Conservation (phyloP, 2,329 filamentous ascomycete species). For the Aaosphaeria pasadenensis region DNA sequence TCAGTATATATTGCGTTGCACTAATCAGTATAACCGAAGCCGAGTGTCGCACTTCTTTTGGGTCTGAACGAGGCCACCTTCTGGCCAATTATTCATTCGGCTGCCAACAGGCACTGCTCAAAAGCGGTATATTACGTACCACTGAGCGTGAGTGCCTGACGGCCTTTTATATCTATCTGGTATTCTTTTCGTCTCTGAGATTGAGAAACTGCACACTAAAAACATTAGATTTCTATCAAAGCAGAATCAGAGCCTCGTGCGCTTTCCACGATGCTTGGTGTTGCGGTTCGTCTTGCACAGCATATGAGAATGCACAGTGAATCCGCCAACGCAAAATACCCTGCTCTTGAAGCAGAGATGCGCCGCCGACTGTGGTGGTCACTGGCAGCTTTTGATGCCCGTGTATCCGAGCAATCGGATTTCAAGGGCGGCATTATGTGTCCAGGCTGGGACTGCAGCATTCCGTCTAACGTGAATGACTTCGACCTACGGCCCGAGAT, state of each 20-base stretch:
- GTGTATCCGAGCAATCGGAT: slow-evolving; percentile 52
- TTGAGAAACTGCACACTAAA: slow-evolving; percentile 19
- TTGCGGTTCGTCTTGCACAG: slow-evolving; percentile 59
- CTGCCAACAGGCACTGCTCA: slow-evolving; percentile 59
- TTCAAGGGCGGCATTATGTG: slow-evolving; percentile 48
- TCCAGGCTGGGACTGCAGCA: slow-evolving; percentile 46
- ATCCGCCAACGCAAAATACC: slow-evolving; percentile 47
- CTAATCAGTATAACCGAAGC: slow-evolving; percentile 54
- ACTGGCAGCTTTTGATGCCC: slow-evolving; percentile 56
- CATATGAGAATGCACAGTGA: slow-evolving; percentile 61
- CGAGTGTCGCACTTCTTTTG: slow-evolving; percentile 53
- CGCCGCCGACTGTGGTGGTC: slow-evolving; percentile 62
- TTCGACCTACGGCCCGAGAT: slow-evolving; percentile 39
- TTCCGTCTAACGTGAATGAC: slow-evolving; percentile 54
- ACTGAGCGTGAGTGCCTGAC: slow-evolving; percentile 54
- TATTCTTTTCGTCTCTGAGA: slow-evolving; percentile 28
- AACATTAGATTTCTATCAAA: slow-evolving; percentile 52
- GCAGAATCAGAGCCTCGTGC: slow-evolving; percentile 44
- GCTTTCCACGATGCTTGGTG: slow-evolving; percentile 55
- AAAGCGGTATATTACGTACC: slow-evolving; percentile 54
- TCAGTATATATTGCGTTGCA: slow-evolving; percentile 30
- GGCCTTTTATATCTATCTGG: slow-evolving; percentile 54
- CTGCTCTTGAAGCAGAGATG: slow-evolving; percentile 58
- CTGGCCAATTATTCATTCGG: slow-evolving; percentile 59
- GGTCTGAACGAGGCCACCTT: slow-evolving; percentile 50